Evolutionary conservation across 2,329 filamentous ascomycete genomes (phyloP), one percentile per base, ranked within the genome.

Genomic region (Paraconiothyrium sp.): DNA sequence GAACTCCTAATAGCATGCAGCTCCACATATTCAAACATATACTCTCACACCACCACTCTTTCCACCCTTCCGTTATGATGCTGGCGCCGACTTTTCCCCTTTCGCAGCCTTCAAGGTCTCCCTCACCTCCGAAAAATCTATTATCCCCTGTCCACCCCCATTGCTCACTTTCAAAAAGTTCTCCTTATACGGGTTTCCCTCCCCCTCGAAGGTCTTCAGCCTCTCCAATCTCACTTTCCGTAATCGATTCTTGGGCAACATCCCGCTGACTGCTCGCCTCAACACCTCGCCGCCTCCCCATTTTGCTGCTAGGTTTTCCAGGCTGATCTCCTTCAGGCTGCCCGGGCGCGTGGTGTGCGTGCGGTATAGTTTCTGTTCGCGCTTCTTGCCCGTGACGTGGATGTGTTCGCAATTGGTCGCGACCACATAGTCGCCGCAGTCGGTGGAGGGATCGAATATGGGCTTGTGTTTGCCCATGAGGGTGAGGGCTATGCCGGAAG

Each of bases 381-480:
- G 91, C 84, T 99, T 99, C 78, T 92, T 92, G 69, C 95, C 95
- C 8, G 95, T 98, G 1, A 89, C 90, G 82, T 94, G 89, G 54
- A 99, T 85, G 51, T 94, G 89, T 44, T 91, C 87, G 84, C 95
- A 98, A 79, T 93, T 90, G 41, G 92, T 92, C 55, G 95, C 94
- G 0, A 99, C 94, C 13, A 99, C 94, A 80, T 99, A 99, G 88
- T 99, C 95, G 71, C 95, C 95, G 85, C 95, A 98, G 85, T 99
- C 95, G 64, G 94, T 97, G 24, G 93, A 97, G 1, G 95, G 95
- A 82, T 98, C 92, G 83, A 89, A 99, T 80, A 95, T 97, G 24
- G 95, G 95, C 83, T 99, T 99, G 86, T 99, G 91, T 85, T 99
- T 99, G 82, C 95, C 95, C 94, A 98, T 97, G 56, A 97, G 88